These are phyloP conservation scores for Clonostachys sp. DNA, from an alignment of 2,329 filamentous ascomycete genomes.

Conservation along the genomic window DNA sequence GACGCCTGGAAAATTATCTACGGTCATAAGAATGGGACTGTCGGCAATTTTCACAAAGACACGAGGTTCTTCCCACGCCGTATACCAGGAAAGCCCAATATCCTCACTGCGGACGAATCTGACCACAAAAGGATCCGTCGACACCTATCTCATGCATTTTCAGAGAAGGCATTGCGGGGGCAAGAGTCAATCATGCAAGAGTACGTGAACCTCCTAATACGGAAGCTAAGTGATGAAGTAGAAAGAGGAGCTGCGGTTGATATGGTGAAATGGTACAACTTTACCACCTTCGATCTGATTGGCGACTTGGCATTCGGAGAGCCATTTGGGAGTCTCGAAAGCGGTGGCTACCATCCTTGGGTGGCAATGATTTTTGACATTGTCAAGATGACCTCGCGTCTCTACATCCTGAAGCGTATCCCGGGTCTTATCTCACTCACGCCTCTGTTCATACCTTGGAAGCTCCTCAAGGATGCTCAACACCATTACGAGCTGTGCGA, in stretches of 20 bases:
- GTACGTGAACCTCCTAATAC: slow-evolving; percentile 17
- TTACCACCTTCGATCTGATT: slow-evolving; percentile 14
- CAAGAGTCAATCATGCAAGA: slow-evolving; percentile 19
- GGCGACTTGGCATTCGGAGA: slow-evolving; percentile 16
- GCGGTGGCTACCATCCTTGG: slow-evolving; percentile 7
- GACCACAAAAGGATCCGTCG: not conserved
- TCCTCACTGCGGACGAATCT: not conserved
- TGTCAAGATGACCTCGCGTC: too few relatives aligned
- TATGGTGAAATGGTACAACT: slow-evolving; percentile 14
- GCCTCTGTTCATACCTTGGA: too few relatives aligned
- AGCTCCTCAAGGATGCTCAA: too few relatives aligned
- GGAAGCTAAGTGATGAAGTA: slow-evolving; percentile 5
- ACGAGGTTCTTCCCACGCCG: not conserved
- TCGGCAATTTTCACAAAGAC: not conserved
- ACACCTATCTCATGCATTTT: slow-evolving; percentile 1
- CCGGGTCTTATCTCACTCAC: too few relatives aligned
- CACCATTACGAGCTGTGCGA: too few relatives aligned
- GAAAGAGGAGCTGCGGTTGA: slow-evolving; percentile 6
- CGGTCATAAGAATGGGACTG: not conserved
- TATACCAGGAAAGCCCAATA: not conserved
- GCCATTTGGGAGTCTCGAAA: slow-evolving; percentile 8
- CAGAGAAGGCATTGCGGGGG: slow-evolving; percentile 17
- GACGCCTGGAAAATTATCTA: slow-evolving; percentile 9
- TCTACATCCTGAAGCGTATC: too few relatives aligned
- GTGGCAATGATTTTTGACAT: not conserved